Evolutionary conservation across 2,329 filamentous ascomycete species (phyloP).

Genomic region (Pezizomycotina sp.): DNA sequence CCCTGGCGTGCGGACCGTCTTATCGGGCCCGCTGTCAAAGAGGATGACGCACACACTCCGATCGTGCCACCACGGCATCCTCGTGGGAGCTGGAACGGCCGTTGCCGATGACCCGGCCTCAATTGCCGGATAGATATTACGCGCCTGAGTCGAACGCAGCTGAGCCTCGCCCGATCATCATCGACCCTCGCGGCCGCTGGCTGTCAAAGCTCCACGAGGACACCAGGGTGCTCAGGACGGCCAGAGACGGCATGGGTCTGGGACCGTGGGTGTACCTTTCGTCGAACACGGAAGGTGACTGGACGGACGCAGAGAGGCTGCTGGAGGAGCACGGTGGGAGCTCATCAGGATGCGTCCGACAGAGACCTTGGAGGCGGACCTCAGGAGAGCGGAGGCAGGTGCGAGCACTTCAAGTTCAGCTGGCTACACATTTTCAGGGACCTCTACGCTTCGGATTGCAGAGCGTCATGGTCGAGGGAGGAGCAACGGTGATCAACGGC

Average conservation of each 20-base stretch:
- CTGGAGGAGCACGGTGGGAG: slow-evolving; percentile 14
- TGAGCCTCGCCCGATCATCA: slow-evolving; percentile 65
- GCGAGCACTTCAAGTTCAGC: slow-evolving; percentile 51
- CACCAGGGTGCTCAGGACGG: slow-evolving; percentile 50
- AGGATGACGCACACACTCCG: slow-evolving; percentile 88
- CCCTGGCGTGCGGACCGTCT: slow-evolving; percentile 61
- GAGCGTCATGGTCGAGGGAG: slow-evolving; percentile 88
- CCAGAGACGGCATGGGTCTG: slow-evolving; percentile 46
- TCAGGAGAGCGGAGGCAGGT: slow-evolving; percentile 30
- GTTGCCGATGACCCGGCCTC: slow-evolving; percentile 64
- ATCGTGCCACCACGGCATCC: slow-evolving; percentile 64
- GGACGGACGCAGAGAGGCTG: neutral
- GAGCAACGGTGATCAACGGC: slow-evolving; percentile 64
- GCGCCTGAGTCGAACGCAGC: slow-evolving; percentile 39
- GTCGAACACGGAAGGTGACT: neutral
- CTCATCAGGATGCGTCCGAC: slow-evolving; percentile 2
- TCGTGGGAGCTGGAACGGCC: slow-evolving; percentile 71
- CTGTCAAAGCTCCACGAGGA: slow-evolving; percentile 36
- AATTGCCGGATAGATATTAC: slow-evolving; percentile 64
- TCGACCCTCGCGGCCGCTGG: slow-evolving; percentile 70
- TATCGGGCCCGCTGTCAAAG: slow-evolving; percentile 72
- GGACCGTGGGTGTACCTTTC: slow-evolving; percentile 51
- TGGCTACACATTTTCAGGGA: slow-evolving; percentile 44
- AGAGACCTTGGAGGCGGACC: slow-evolving; percentile 25
- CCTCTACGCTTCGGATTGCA: slow-evolving; percentile 41